phyloP scores from a whole-genome alignment of 2,329 filamentous ascomycete genomes.

The Tolypocladium nubicola region DNA sequence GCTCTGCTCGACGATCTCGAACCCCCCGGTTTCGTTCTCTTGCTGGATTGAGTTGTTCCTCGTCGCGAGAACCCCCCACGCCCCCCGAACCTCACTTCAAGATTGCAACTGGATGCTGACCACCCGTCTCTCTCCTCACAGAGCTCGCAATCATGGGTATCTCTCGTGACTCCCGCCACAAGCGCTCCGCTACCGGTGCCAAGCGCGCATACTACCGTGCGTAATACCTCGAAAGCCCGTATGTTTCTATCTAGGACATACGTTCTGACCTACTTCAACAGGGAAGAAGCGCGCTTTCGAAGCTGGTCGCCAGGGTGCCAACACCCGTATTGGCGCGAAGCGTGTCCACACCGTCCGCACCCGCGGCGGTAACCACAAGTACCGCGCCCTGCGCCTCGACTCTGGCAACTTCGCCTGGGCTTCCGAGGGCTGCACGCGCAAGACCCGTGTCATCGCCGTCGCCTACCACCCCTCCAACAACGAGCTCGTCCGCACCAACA shows the following conservation, averaged over 20 bases:
- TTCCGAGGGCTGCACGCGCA: constrained; percentile 95
- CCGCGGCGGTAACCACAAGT: constrained; percentile 98
- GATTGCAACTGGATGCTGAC: constrained; percentile 7
- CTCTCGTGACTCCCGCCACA: constrained; percentile 99
- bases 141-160: constrained; percentile 93
- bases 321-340: constrained; percentile 98
- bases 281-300: constrained; percentile 99
- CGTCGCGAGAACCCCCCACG: not conserved
- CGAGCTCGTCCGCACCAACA: constrained; percentile 99
- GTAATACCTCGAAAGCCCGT: constrained; percentile 58
- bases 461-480: constrained; percentile 99
- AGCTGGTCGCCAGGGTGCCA: constrained; percentile 97
- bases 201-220: constrained; percentile 90
- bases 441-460: constrained; percentile 97
- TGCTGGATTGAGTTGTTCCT: not conserved
- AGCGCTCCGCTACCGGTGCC: constrained; percentile 97
- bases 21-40: constrained; percentile 9
- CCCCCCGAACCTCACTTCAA: not conserved
- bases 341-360: constrained; percentile 94
- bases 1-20: constrained; percentile 12
- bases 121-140: constrained; percentile 22
- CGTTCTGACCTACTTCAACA: constrained; percentile 64
- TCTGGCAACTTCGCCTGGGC: constrained; percentile 99
- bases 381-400: constrained; percentile 97
- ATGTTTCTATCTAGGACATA: constrained; percentile 41